phyloP scores from a whole-genome alignment of 2,329 filamentous ascomycete species.

The Tricladium varicosporioides region DNA sequence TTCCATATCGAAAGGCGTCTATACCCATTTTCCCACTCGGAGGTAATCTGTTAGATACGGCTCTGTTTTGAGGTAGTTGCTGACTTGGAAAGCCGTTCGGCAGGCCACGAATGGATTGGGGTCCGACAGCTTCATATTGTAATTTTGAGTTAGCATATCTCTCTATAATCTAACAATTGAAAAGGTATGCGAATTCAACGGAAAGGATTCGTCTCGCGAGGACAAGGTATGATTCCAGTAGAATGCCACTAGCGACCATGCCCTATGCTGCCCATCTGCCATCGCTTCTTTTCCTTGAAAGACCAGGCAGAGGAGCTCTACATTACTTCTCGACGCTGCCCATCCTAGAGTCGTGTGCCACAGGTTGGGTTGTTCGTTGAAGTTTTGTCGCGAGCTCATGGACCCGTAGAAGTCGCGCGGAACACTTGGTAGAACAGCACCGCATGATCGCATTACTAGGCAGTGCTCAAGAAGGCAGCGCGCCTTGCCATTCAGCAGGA shows the following conservation, averaged over 20 bases:
- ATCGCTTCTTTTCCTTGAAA: neutral
- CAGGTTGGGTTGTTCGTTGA: no score
- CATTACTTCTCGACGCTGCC: no score
- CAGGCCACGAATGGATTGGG: conserved; percentile 61
- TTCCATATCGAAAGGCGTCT: conserved; percentile 23
- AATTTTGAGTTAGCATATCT: conserved; percentile 19
- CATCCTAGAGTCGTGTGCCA: no score
- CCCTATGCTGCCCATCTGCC: no score
- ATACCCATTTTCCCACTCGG: conserved; percentile 66
- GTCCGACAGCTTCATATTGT: conserved; percentile 43
- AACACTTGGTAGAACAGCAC: neutral
- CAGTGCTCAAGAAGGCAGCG: neutral
- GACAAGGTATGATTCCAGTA: neutral
- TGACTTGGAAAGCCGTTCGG: conserved; percentile 58
- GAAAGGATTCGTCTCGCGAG: neutral
- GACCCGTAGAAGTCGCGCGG: neutral
- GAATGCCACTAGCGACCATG: neutral
- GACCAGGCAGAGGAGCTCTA: no score
- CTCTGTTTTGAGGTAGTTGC: conserved; percentile 54
- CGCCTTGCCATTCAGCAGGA: neutral
- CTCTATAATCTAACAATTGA: neutral
- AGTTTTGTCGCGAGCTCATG: no score
- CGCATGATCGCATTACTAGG: neutral
- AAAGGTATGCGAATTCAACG: neutral
- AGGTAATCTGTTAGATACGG: conserved; percentile 57